A percentile compares a stretch with the other conserved stretches of the same genome.
phyloP scores from a whole-genome alignment of 805 yeast species.

The Diddensiella caesifluorescens region DNA sequence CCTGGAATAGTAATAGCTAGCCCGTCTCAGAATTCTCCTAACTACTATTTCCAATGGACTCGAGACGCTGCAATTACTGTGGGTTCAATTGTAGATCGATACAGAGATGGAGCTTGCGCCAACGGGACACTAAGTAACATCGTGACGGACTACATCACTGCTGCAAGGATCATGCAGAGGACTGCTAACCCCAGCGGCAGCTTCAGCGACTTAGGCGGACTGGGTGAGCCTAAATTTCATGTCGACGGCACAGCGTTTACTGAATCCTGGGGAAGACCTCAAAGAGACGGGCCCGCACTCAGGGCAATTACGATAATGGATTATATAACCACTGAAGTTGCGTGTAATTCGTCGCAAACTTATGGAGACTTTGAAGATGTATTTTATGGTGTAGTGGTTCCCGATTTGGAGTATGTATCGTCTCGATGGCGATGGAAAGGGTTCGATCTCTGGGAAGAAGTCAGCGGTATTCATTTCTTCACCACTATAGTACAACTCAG shows the following conservation, averaged over 20 bases:
- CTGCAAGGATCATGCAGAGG: constrained; percentile 57
- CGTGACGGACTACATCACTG: constrained; percentile 59
- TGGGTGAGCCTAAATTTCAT: constrained; percentile 89
- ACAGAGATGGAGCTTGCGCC: constrained; percentile 17
- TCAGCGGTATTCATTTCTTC: constrained; percentile 68
- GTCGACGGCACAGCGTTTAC: constrained; percentile 59
- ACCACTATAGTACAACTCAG: constrained; percentile 70
- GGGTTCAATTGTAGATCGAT: constrained; percentile 46
- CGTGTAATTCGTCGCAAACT: constrained; percentile 27
- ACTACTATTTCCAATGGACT: constrained; percentile 87
- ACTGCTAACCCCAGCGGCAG: constrained; percentile 64
- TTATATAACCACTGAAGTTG: constrained; percentile 44
- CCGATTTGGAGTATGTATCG: constrained; percentile 63
- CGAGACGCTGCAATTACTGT: constrained; percentile 81
- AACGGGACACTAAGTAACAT: constrained; percentile 25
- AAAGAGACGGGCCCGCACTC: constrained; percentile 89
- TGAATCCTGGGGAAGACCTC: constrained; percentile 89
- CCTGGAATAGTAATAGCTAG: constrained; percentile 82
- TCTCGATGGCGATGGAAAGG: constrained; percentile 57
- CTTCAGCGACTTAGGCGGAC: constrained; percentile 40
- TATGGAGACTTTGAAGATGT: constrained; percentile 33
- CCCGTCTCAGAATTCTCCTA: constrained; percentile 64
- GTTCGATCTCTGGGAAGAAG: constrained; percentile 95
- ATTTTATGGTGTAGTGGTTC: constrained; percentile 50
- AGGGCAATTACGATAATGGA: constrained; percentile 60